Base-by-base conservation (phyloP, 441 rosid genomes). In the Populus tomentosa region DNA sequence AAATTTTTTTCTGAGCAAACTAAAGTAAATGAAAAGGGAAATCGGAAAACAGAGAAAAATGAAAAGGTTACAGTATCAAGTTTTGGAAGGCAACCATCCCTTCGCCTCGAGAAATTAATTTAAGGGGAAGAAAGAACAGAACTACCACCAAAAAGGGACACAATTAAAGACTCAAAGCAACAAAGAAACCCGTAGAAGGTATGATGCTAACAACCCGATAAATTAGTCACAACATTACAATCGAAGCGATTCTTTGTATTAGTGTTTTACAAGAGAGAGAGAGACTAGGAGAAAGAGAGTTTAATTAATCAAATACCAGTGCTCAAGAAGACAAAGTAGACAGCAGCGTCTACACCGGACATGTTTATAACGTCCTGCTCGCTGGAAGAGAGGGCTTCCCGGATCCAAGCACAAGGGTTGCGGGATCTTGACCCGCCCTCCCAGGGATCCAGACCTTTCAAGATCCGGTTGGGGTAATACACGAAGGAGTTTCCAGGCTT, bases 311-410 rank as follows among this genome's bases (percentile, higher is more conserved):
- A 24, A 62, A 38, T 79, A 93, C 99, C 97, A 71, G 99, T 95
- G 88, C 84, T 83, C 82, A 95, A 77, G 90, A 92, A 95, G 77
- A 93, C 98, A 79, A 95, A 93, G 91, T 95, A 92, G 81, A 93
- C 99, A 70, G 99, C 99, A 38, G 94, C 81, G 71, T 95, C 99
- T 11, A 95, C 85, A 18, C 98, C 98, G 32, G 98, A 92, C 66
- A 89, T 16, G 73, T 77, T 75, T 72, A 93, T 76, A 38, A 95
- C 80, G 63, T 95, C 97, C 77, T 83, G 90, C 82, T 95, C 99
- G 10, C 83, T 78, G 7, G 99, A 87, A 74, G 90, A 61, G 30
- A 92, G 2, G 40, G 94, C 91, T 86, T 95, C 98, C 77, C 74
- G 74, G 83, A 91, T 88, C 98, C 97, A 95, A 50, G 94, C 81